Evolutionary conservation across 345 rosid genomes (phyloP).

Genomic region (Eucalyptus albens): DNA sequence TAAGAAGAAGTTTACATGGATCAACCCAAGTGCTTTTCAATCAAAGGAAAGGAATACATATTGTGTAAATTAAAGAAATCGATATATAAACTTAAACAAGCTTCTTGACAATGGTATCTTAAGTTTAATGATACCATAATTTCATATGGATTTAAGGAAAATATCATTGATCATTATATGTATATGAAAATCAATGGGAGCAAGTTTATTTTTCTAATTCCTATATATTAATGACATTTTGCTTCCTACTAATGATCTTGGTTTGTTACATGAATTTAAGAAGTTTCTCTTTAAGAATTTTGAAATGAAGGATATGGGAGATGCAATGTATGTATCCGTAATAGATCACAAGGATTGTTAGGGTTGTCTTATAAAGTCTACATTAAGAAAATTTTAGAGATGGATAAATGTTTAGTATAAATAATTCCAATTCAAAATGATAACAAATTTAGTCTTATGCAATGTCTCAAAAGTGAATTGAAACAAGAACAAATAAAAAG

Average conservation of each 20-base stretch:
- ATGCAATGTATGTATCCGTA: too few relatives aligned
- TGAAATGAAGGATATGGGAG: too few relatives aligned
- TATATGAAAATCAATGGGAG: too few relatives aligned
- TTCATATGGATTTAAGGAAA: too few relatives aligned
- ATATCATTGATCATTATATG: too few relatives aligned
- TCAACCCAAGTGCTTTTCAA: neutral
- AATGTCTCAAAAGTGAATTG: neutral
- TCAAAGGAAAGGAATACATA: neutral
- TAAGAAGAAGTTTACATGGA: neutral
- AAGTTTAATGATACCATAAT: neutral
- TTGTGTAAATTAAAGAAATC: too few relatives aligned
- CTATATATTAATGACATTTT: neutral
- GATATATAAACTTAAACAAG: too few relatives aligned
- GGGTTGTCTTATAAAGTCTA: neutral
- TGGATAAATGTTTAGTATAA: neutral
- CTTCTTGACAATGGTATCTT: neutral
- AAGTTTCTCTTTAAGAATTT: too few relatives aligned
- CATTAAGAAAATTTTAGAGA: neutral
- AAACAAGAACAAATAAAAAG: neutral
- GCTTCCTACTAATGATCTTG: neutral
- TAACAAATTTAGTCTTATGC: neutral
- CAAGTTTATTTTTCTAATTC: too few relatives aligned
- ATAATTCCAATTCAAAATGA: neutral
- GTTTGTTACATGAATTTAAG: neutral
- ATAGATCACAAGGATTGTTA: too few relatives aligned